Percentiles rank a stretch among this genome's conserved stretches.
These are phyloP conservation scores for Spergularia azorica DNA, from an alignment of 179 eudicot species.

Conservation along the genomic window DNA sequence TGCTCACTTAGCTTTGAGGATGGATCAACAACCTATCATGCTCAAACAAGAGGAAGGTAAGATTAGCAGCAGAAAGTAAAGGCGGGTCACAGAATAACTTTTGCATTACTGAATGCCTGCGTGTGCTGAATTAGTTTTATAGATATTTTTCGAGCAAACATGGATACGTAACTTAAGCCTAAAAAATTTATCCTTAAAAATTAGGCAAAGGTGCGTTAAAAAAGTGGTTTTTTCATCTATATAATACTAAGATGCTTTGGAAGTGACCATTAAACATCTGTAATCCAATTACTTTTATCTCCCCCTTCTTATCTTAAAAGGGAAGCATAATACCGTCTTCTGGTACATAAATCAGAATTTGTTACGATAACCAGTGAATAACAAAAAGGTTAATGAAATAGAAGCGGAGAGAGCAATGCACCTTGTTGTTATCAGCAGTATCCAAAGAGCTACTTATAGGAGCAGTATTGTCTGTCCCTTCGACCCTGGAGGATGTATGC, in stretches of 20 bases:
- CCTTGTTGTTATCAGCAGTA: slow-evolving; percentile 67
- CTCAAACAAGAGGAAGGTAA: not conserved
- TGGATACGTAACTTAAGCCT: slow-evolving; percentile 2
- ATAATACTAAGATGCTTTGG: not conserved
- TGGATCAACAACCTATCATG: slow-evolving; percentile 56
- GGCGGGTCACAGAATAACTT: not conserved
- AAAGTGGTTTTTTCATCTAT: not conserved
- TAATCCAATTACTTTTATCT: not conserved
- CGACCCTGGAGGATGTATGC: slow-evolving; percentile 56
- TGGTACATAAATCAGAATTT: not conserved
- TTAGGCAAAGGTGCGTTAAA: no score
- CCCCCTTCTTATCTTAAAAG: not conserved
- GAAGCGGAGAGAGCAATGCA: slow-evolving; percentile 18
- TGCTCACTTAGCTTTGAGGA: slow-evolving; percentile 65
- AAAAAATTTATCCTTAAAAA: not conserved
- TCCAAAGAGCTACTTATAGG: slow-evolving; percentile 55
- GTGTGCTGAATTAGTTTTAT: not conserved
- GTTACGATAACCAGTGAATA: not conserved
- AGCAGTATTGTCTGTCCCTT: slow-evolving; percentile 49
- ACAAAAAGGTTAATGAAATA: no score
- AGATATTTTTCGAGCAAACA: not conserved
- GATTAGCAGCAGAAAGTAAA: slow-evolving; percentile 15
- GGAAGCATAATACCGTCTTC: not conserved
- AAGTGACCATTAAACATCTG: not conserved
- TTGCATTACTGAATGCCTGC: not conserved